Evolutionary conservation across 805 yeast species (phyloP), one percentile per base, ranked within the genome.

Genomic region (Cyberlindnera meyerae): DNA sequence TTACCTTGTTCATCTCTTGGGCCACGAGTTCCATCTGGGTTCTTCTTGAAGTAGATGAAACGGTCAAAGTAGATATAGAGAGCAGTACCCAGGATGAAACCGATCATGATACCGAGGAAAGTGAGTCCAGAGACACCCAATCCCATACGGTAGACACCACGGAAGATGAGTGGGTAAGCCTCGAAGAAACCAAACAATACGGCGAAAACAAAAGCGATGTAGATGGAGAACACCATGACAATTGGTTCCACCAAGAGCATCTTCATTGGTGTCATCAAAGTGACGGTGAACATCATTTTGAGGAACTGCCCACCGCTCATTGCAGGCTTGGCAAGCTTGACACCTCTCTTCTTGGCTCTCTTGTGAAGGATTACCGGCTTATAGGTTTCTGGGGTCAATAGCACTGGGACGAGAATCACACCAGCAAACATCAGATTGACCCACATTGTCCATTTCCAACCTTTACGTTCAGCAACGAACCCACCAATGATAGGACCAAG

Each of bases 161-260:
- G 65, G 62, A 81, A 82, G 43, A 82, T 82, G 34, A 82, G 74
- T 8, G 88, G 88, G 61, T 68, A 81, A 4, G 88, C 88, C 57
- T 82, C 89, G 51, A 82, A 82, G 66, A 82, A 82, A 0, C 87
- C 89, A 47, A 82, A 82, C 36, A 82, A 61, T 3, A 82, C 87
- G 1, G 89, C 87, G 61, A 82, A 82, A 34, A 82, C 73, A 52
- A 82, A 81, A 0, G 89, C 82, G 40, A 79, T 73, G 57, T 82
- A 82, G 34, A 81, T 58, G 21, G 86, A 77, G 53, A 81, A 76
- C 15, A 78, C 75, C 33, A 76, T 57, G 26, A 84, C 89, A 48
- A 83, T 83, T 37, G 93, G 93, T 48, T 84, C 94, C 24, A 71
- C 71, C 24, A 75, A 50, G 36, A 84, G 66, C 88, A 84, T 79